Conservation (phyloP, 2,329 filamentous ascomycete genomes). For the Xylaria sp. region DNA sequence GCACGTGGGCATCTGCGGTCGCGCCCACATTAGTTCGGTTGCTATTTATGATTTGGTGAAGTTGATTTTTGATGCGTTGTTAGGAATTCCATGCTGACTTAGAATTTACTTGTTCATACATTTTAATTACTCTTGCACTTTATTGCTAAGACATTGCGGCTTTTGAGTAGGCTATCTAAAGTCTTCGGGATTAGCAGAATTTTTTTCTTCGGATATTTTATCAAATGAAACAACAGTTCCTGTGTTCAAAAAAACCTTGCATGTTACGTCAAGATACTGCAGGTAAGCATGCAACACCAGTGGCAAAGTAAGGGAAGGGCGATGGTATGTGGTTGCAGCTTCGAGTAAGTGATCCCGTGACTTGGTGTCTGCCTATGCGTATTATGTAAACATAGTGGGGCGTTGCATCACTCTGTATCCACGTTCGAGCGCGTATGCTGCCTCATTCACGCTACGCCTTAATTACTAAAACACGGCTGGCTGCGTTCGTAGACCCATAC, state of each 20-base stretch:
- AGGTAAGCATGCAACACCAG: background rate
- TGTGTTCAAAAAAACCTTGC: background rate
- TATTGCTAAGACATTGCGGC: background rate
- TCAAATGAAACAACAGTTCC: background rate
- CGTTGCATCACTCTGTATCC: conserved; percentile 3
- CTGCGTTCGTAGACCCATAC: conserved; percentile 5
- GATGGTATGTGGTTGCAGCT: conserved; percentile 4
- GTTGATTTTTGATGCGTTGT: background rate
- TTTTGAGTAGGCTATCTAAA: background rate
- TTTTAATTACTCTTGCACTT: background rate
- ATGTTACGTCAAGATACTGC: background rate
- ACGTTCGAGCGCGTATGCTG: conserved; percentile 22
- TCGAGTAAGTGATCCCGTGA: conserved; percentile 35
- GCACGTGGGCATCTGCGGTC: conserved; percentile 2
- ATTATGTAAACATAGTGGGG: conserved; percentile 39
- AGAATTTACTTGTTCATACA: background rate
- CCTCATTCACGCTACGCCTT: conserved; percentile 17
- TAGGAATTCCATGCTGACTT: no score
- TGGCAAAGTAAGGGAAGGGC: background rate
- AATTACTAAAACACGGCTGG: conserved; percentile 20
- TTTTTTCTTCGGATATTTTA: no score
- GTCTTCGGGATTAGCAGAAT: background rate
- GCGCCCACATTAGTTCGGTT: background rate
- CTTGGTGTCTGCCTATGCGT: conserved; percentile 39
- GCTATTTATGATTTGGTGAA: background rate